Conservation (phyloP, 495 filamentous ascomycete genomes). For the Aspergillus biplanus region DNA sequence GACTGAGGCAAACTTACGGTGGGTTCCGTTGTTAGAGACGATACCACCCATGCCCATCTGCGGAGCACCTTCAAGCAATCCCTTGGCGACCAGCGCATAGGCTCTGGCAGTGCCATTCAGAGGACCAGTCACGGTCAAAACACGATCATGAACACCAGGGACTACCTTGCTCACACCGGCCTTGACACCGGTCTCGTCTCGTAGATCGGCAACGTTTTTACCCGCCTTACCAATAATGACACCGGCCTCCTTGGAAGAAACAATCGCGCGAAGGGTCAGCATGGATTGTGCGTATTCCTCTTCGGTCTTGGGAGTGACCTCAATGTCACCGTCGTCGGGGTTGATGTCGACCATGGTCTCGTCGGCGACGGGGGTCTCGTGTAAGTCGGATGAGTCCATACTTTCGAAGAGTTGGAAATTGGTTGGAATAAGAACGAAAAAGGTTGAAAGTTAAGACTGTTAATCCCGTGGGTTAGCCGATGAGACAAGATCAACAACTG, state of each 20-base stretch:
- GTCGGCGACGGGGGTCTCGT: slow-evolving; percentile 46
- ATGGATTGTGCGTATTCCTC: slow-evolving; percentile 92
- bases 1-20: slow-evolving; percentile 68
- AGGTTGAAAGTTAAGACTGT: neutral
- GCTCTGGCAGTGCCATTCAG: slow-evolving; percentile 85
- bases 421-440: neutral
- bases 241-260: slow-evolving; percentile 96
- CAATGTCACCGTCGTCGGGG: slow-evolving; percentile 66
- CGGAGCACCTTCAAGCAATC: slow-evolving; percentile 89
- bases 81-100: slow-evolving; percentile 90
- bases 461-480: neutral
- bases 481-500: neutral
- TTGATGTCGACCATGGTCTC: slow-evolving; percentile 55
- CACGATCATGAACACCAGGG: slow-evolving; percentile 93
- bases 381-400: slow-evolving; percentile 54
- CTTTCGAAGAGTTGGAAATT: slow-evolving; percentile 22
- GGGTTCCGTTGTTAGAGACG: slow-evolving; percentile 81
- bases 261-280: slow-evolving; percentile 93
- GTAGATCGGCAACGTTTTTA: slow-evolving; percentile 96
- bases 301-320: slow-evolving; percentile 79
- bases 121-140: slow-evolving; percentile 89
- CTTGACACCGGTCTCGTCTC: slow-evolving; percentile 96
- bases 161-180: slow-evolving; percentile 99
- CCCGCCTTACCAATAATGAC: slow-evolving; percentile 98
- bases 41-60: slow-evolving; percentile 93